Base-by-base conservation (phyloP, 1,284 basidiomycete species). In the Malassezia japonica region DNA sequence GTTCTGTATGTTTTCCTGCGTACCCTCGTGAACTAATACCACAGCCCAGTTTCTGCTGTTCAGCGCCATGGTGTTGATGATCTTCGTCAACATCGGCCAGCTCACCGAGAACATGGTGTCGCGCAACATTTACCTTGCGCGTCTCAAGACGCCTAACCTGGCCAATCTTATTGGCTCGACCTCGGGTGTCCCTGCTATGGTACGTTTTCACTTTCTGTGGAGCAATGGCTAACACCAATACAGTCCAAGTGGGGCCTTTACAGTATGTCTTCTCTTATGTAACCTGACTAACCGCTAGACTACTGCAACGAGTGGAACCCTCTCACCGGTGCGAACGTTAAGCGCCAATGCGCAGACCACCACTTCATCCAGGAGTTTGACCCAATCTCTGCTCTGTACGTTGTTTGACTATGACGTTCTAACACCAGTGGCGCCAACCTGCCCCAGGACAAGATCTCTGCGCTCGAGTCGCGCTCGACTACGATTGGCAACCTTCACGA, bases 81-180 rank as follows among this genome's bases (percentile, higher is more conserved):
- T 72, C 16, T 51, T 72, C 27, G 65, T 57, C 46, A 67, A 70
- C 57, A 62, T 70, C 23, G 63, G 66, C 18, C 67, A 70, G 48
- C 39, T 70, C 13, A 59, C 64, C 31, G 46, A 62, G 38, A 72
- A 72, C 60, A 62, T 72, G 39, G 69, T 72, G 18, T 56, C 69
- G 3, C 62, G 67, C 18, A 60, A 66, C 61, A 65, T 72, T 42
- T 56, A 59, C 16, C 20, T 52, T 2, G 31, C 27, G 23, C 38
- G 28, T 12, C 15, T 40, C 24, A 40, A 40, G 6, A 20, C 27
- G 15, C 15, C 10, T 7, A 28, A 40, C 24, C 23, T 23, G 6
- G 18, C 13, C 7, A 27, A 27, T 12, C 13, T 40, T 20, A 13
- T 27, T 16, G 6, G 23, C 7, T 13, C 15, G 6, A 15, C 38